phyloP scores from a whole-genome alignment of 305 asterid genomes.

The Ajuga reptans region DNA sequence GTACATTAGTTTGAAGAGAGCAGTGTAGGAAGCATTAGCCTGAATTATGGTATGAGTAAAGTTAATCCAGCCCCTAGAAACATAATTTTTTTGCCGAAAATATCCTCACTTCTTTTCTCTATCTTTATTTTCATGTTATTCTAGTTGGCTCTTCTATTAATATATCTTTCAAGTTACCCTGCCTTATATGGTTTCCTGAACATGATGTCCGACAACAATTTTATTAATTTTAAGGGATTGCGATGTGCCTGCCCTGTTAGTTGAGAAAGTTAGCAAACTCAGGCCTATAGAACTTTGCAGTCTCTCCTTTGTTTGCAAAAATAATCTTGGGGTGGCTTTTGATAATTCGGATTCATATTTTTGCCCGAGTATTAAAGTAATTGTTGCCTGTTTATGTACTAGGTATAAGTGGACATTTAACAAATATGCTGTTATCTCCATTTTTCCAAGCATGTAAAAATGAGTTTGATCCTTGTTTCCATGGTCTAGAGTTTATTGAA shows the following conservation, averaged over 20 bases:
- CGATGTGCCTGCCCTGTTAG: neutral
- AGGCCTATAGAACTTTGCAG: neutral
- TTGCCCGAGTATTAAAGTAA: neutral
- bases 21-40: neutral
- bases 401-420: neutral
- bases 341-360: neutral
- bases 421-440: neutral
- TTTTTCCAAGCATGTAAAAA: neutral
- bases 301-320: neutral
- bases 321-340: neutral
- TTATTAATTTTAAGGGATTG: neutral
- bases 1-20: neutral
- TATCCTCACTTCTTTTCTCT: neutral
- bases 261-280: neutral
- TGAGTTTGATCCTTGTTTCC: neutral
- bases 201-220: neutral
- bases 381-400: neutral
- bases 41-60: neutral
- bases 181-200: neutral
- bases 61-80: neutral
- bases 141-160: neutral
- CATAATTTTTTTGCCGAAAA: neutral
- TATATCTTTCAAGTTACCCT: neutral
- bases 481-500: constrained; percentile 1
- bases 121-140: neutral